phyloP scores from a whole-genome alignment of 2,329 filamentous ascomycete species.

The Pyrenophora teres region DNA sequence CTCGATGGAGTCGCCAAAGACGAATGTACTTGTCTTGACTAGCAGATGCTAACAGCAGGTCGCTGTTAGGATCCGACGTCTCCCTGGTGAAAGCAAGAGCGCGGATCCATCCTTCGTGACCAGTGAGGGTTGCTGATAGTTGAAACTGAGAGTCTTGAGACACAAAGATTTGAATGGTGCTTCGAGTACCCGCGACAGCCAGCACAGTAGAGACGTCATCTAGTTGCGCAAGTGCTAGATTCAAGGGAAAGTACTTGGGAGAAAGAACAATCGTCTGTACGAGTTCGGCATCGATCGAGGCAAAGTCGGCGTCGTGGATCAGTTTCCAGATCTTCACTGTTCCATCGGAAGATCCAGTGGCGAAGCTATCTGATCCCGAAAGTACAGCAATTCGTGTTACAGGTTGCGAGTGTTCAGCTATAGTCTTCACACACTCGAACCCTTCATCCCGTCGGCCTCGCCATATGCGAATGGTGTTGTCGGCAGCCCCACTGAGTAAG shows the following conservation, averaged over 20 bases:
- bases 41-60: conserved; percentile 84
- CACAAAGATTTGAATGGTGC: conserved; percentile 79
- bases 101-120: conserved; percentile 94
- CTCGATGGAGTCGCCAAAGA: conserved; percentile 83
- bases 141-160: conserved; percentile 64
- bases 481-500: conserved; percentile 80
- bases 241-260: conserved; percentile 81
- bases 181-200: conserved; percentile 83
- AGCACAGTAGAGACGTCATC: conserved; percentile 66
- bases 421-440: conserved; percentile 54
- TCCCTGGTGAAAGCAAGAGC: conserved; percentile 79
- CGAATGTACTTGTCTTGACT: conserved; percentile 98
- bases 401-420: conserved; percentile 71
- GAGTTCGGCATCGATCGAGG: conserved; percentile 31
- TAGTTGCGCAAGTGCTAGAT: conserved; percentile 70
- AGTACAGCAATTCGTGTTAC: conserved; percentile 67
- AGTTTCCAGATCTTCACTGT: conserved; percentile 72
- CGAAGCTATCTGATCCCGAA: conserved; percentile 55
- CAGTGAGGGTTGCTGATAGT: conserved; percentile 75
- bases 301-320: conserved; percentile 38
- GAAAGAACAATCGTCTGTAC: conserved; percentile 67
- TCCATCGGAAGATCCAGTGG: conserved; percentile 66
- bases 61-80: conserved; percentile 58
- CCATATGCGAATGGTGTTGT: conserved; percentile 75
- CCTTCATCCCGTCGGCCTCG: conserved; percentile 31